Evolutionary conservation across 352 stramenopile genomes (phyloP).

Genomic region (Globisporangium nodosum): DNA sequence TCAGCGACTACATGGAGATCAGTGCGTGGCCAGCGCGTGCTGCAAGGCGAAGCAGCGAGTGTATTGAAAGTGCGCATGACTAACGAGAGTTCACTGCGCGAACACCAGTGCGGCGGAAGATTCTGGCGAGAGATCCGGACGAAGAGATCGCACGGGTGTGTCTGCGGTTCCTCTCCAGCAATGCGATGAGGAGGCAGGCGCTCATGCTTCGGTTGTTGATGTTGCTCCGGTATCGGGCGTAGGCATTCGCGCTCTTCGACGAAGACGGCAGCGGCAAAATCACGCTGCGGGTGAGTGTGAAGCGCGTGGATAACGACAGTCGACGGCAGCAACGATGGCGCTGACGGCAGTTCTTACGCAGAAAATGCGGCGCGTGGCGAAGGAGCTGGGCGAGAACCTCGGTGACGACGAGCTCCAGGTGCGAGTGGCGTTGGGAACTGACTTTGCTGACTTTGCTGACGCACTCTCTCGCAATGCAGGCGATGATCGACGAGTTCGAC

Average conservation of each 20-base stretch:
- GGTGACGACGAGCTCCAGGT: slow-evolving; percentile 88
- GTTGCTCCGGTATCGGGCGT: neutral
- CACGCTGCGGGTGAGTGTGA: slow-evolving; percentile 50
- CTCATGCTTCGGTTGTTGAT: neutral
- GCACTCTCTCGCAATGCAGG: slow-evolving; percentile 23
- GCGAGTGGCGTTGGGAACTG: neutral
- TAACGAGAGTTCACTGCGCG: slow-evolving; percentile 1
- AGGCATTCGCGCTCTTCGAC: slow-evolving; percentile 94
- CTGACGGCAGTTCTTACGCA: slow-evolving; percentile 11
- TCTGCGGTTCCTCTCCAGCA: neutral
- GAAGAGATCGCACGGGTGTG: slow-evolving; percentile 88
- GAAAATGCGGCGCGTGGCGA: slow-evolving; percentile 91
- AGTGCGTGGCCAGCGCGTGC: slow-evolving; percentile 32
- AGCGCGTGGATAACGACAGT: neutral
- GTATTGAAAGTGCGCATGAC: neutral
- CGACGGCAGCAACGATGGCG: neutral
- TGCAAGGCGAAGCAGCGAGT: too few relatives aligned
- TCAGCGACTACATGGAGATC: slow-evolving; percentile 90
- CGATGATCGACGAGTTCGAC: slow-evolving; percentile 96
- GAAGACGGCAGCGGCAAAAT: slow-evolving; percentile 89
- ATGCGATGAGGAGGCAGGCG: neutral
- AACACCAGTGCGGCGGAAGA: slow-evolving; percentile 65
- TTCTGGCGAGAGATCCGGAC: slow-evolving; percentile 83
- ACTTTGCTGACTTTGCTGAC: neutral
- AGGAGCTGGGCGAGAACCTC: slow-evolving; percentile 91